phyloP scores from a whole-genome alignment of 148 eudicot genomes.

The Selenicereus undatus region DNA sequence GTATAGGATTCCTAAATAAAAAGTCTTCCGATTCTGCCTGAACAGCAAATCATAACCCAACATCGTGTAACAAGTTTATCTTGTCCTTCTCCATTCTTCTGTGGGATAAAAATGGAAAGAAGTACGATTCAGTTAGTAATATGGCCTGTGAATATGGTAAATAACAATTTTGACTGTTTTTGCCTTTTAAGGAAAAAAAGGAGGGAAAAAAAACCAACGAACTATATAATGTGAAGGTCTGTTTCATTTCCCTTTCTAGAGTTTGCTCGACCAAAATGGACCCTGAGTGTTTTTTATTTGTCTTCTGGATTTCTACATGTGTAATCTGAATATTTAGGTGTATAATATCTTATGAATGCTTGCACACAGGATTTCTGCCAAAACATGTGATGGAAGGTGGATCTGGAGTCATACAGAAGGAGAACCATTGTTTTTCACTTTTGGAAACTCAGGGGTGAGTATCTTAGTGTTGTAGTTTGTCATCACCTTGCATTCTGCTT shows the following conservation, averaged over 20 bases:
- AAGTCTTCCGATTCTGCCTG: no score
- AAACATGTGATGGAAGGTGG: slow-evolving; percentile 63
- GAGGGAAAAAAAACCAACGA: no score
- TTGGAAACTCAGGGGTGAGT: slow-evolving; percentile 86
- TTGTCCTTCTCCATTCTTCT: no score
- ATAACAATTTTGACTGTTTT: no score
- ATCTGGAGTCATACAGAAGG: slow-evolving; percentile 56
- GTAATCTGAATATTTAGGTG: background rate
- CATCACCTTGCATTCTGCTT: background rate
- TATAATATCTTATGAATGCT: slow-evolving; percentile 13
- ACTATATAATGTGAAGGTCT: no score
- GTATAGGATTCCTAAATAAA: no score
- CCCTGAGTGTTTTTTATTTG: background rate
- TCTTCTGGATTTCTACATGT: background rate
- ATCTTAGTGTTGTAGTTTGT: slow-evolving; percentile 9
- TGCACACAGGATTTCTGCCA: slow-evolving; percentile 71
- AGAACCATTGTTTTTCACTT: slow-evolving; percentile 77
- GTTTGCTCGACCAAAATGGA: background rate
- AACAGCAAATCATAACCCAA: no score
- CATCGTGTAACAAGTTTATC: no score
- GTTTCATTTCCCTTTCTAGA: slow-evolving; percentile 1
- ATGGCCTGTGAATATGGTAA: no score
- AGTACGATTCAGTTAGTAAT: background rate
- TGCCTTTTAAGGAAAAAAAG: no score
- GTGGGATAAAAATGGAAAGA: background rate